phyloP scores from a whole-genome alignment of 805 yeast genomes.

The Candida tammaniensis region DNA sequence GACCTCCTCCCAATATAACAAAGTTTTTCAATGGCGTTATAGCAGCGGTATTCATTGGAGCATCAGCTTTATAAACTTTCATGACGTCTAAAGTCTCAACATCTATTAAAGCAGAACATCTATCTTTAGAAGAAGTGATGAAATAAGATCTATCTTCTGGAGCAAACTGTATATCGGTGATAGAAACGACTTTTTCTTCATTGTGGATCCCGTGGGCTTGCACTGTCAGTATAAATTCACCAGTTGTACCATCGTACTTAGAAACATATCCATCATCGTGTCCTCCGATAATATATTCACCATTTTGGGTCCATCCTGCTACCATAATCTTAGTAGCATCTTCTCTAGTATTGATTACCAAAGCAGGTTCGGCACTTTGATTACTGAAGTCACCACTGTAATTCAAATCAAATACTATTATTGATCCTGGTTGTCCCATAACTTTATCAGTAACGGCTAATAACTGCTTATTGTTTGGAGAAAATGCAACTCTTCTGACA shows the following conservation, averaged over 20 bases:
- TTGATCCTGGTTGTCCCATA: slow-evolving; percentile 83
- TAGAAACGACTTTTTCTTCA: slow-evolving; percentile 39
- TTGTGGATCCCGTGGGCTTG: slow-evolving; percentile 69
- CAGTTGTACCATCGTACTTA: slow-evolving; percentile 74
- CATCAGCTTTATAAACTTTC: slow-evolving; percentile 80
- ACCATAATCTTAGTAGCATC: slow-evolving; percentile 64
- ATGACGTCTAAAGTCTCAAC: slow-evolving; percentile 69
- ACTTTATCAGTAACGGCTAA: slow-evolving; percentile 85
- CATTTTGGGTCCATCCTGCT: slow-evolving; percentile 85
- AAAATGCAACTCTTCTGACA: slow-evolving; percentile 86
- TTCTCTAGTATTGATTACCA: slow-evolving; percentile 59
- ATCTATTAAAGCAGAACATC: slow-evolving; percentile 73
- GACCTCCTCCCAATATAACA: slow-evolving; percentile 97
- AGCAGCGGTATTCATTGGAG: slow-evolving; percentile 93
- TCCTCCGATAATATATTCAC: slow-evolving; percentile 74
- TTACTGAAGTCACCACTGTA: slow-evolving; percentile 13
- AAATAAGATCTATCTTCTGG: slow-evolving; percentile 80
- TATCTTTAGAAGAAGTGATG: slow-evolving; percentile 90
- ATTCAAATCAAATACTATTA: slow-evolving; percentile 63
- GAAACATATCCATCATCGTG: slow-evolving; percentile 85
- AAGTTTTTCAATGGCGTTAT: slow-evolving; percentile 91
- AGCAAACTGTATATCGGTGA: slow-evolving; percentile 89
- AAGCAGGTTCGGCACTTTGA: slow-evolving; percentile 54
- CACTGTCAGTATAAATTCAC: slow-evolving; percentile 57
- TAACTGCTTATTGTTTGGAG: slow-evolving; percentile 65